These are phyloP conservation scores for Rhizophagus clarus DNA, from an alignment of 192 early-diverging fungal genomes.

Conservation along the genomic window DNA sequence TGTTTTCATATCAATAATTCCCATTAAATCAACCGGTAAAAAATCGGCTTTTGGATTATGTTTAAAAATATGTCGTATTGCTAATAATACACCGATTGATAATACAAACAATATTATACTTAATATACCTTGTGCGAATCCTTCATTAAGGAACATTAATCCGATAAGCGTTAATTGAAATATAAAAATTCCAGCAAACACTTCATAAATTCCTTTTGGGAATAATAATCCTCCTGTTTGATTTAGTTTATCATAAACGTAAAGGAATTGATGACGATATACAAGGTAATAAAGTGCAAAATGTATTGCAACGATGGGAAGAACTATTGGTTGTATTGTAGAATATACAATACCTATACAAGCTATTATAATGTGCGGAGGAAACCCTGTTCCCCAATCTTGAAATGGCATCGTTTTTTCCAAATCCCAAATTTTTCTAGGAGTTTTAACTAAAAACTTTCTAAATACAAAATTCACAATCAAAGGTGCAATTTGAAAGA, in stretches of 20 bases:
- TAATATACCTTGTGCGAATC: conserved; percentile 42
- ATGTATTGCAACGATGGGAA: conserved; percentile 74
- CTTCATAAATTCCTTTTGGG: conserved; percentile 60
- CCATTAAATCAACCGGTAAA: conserved; percentile 22
- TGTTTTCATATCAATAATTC: conserved; percentile 8
- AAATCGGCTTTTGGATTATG: conserved; percentile 28
- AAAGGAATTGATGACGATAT: conserved; percentile 82
- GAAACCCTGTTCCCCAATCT: conserved; percentile 65
- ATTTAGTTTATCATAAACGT: conserved; percentile 64
- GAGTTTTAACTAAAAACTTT: conserved; percentile 67
- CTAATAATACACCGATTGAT: background rate
- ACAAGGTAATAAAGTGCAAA: conserved; percentile 74
- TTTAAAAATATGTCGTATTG: background rate
- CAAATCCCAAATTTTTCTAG: conserved; percentile 62
- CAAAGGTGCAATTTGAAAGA: conserved; percentile 69
- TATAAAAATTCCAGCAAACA: conserved; percentile 71
- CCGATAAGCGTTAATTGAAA: conserved; percentile 73
- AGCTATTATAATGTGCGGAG: conserved; percentile 69
- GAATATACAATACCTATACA: conserved; percentile 75
- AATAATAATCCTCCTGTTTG: conserved; percentile 68
- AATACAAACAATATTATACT: background rate
- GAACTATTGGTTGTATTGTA: conserved; percentile 78
- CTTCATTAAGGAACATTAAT: conserved; percentile 64
- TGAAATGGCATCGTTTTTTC: conserved; percentile 51
- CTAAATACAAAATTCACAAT: conserved; percentile 62